Evolutionary conservation across 352 stramenopile genomes (phyloP).

Genomic region (Pythium aquatile): DNA sequence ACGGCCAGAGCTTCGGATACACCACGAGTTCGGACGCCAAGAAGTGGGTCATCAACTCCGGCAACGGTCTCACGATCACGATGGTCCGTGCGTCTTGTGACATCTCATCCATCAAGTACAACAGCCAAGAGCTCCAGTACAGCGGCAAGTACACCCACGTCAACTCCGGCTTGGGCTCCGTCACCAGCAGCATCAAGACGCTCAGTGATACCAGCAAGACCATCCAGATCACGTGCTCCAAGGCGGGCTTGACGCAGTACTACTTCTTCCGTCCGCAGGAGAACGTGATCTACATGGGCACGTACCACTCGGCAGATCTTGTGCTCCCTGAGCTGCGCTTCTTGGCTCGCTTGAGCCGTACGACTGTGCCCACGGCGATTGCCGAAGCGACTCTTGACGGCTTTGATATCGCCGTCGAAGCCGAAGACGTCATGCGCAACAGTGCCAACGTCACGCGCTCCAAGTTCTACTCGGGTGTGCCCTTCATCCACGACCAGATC

Average conservation of each 20-base stretch:
- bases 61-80: constrained; percentile 30
- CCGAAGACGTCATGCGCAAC: constrained; percentile 36
- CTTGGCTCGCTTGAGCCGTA: constrained; percentile 36
- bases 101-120: constrained; percentile 48
- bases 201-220: neutral
- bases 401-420: constrained; percentile 36
- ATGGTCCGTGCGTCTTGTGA: constrained; percentile 43
- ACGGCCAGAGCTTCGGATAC: constrained; percentile 31
- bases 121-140: constrained; percentile 45
- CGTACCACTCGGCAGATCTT: constrained; percentile 37
- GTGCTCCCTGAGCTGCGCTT: constrained; percentile 45
- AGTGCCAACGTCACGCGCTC: constrained; percentile 36
- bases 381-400: constrained; percentile 35
- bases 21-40: constrained; percentile 22
- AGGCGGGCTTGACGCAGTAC: constrained; percentile 42
- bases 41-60: constrained; percentile 39
- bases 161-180: constrained; percentile 39
- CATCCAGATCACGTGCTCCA: constrained; percentile 28
- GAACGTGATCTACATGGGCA: constrained; percentile 58
- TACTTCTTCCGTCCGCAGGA: constrained; percentile 54
- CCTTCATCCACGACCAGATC: constrained; percentile 37
- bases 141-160: constrained; percentile 40
- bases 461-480: constrained; percentile 43
- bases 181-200: constrained; percentile 30
- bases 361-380: constrained; percentile 39